Evolutionary conservation across 2,329 filamentous ascomycete genomes (phyloP), one percentile per base, ranked within the genome.

Genomic region (Ascochyta rabiei): DNA sequence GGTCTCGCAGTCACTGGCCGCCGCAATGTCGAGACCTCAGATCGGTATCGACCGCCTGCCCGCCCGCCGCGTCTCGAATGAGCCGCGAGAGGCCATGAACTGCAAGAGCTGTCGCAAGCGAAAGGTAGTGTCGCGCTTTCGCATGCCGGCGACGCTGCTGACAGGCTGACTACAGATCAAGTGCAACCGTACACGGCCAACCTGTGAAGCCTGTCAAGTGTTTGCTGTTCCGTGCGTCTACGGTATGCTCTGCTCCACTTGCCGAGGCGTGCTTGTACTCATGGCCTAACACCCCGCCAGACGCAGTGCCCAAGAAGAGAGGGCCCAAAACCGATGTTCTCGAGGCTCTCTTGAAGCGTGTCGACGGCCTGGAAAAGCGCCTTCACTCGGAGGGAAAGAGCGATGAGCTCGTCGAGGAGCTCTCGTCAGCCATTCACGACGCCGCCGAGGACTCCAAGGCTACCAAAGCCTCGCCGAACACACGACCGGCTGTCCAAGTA

Each of bases 91-190:
- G 80, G 90, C 89, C 30, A 96, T 96, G 91, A 96, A 96, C 75
- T 96, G 91, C 85, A 96, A 96, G 76, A 95, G 90, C 52, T 96
- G 91, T 80, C 86, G 91, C 65, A 96, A 96, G 77, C 84, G 91
- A 79, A 96, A 96, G 88, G 91, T 93, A 76, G 23, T 40, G 10
- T 31, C 45, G 45, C 39, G 38, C 46, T 42, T 26, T 21, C 41
- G 42, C 18, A 10, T 47, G 37, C 10, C 31, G 10, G 43, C 16
- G 42, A 37, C 37, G n/a, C 8, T 35, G 39, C 65, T 69, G 50
- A 68, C 62, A 49, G 57, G 15, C 38, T 31, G 30, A 42, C 40
- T 21, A 45, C 68, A 96, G 91, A 96, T 96, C 78, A 96, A 96
- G 79, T 96, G 91, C 79, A 96, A 95, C 75, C 86, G 91, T 52